These are phyloP conservation scores for Vitis hybrid DNA, from an alignment of 177 flowering plant species.

Conservation along the genomic window DNA sequence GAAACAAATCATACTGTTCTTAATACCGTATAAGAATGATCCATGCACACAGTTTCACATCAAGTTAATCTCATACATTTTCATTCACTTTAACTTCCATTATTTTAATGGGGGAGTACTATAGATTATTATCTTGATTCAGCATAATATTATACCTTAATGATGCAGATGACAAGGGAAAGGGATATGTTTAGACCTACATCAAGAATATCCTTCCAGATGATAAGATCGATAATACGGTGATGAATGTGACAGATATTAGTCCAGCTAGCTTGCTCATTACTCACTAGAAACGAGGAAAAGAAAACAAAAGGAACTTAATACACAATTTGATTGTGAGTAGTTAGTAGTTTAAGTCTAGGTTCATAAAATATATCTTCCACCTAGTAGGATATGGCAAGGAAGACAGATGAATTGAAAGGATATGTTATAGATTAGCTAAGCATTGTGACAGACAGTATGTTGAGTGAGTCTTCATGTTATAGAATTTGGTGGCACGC, in stretches of 20 bases:
- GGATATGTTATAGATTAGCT: neutral
- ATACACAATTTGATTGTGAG: neutral
- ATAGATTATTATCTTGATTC: too few species aligned
- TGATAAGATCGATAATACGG: conserved; percentile 11
- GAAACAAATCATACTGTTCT: too few species aligned
- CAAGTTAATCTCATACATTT: too few species aligned
- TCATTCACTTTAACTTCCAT: too few species aligned
- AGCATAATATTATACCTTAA: neutral
- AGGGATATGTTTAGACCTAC: neutral
- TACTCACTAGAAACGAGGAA: conserved; percentile 3
- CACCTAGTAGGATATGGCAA: conserved; percentile 10
- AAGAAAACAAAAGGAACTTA: neutral
- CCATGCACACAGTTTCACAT: too few species aligned
- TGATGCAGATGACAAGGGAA: neutral
- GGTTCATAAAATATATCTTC: neutral
- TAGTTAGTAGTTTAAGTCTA: neutral
- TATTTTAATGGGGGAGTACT: too few species aligned
- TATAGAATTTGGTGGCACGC: neutral
- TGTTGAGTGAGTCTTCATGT: neutral
- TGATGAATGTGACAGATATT: conserved; percentile 4
- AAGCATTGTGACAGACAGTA: neutral
- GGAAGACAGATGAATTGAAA: neutral
- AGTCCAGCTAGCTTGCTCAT: neutral
- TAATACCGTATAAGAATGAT: too few species aligned
- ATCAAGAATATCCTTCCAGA: conserved; percentile 17